phyloP scores from a whole-genome alignment of 2,329 filamentous ascomycete species.

The Ophiocordyceps unilateralis region DNA sequence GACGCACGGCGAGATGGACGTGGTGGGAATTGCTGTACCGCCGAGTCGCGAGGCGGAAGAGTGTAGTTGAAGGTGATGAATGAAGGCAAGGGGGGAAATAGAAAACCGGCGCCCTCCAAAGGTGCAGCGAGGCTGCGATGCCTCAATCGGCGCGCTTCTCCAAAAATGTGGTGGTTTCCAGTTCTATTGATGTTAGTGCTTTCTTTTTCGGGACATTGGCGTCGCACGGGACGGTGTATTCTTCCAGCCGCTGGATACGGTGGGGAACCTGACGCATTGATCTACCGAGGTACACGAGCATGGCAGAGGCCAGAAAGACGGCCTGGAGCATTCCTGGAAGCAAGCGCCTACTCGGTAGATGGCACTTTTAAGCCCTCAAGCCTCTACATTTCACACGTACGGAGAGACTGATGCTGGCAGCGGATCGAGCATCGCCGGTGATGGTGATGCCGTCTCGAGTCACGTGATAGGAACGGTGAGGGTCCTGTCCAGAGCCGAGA shows the following conservation, averaged over 20 bases:
- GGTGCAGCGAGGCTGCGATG: constrained; percentile 5
- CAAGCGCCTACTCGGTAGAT: too few species aligned
- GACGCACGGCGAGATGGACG: too few species aligned
- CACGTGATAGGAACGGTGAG: not conserved
- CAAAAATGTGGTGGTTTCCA: not conserved
- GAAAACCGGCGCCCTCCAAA: not conserved
- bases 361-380: too few species aligned
- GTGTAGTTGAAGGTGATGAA: too few species aligned
- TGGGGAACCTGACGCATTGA: not conserved
- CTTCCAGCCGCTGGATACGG: not conserved
- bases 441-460: not conserved
- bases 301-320: not conserved
- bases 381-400: too few species aligned
- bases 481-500: too few species aligned
- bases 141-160: not conserved
- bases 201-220: not conserved
- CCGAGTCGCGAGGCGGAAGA: too few species aligned
- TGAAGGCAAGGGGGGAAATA: too few species aligned
- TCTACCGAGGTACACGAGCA: not conserved
- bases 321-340: not conserved
- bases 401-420: too few species aligned
- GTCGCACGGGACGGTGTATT: not conserved
- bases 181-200: not conserved
- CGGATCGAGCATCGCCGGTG: too few species aligned
- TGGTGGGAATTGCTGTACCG: too few species aligned